Evolutionary conservation across 805 yeast genomes (phyloP), one percentile per base, ranked within the genome.

Genomic region (Alloascoidea hylecoeti): DNA sequence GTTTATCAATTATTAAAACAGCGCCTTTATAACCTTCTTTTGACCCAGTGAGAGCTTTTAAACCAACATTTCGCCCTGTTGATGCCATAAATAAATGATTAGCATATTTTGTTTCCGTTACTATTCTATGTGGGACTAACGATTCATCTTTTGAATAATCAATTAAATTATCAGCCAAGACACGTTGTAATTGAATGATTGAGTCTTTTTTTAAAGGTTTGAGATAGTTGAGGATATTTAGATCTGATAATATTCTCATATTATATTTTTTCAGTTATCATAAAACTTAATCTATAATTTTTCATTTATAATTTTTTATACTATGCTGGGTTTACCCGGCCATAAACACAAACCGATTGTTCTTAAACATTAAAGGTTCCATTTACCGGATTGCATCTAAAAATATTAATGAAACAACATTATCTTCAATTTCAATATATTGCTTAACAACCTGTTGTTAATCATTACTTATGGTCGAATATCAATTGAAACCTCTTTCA

Each of bases 61-160:
- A 58, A 5, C 84, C 84, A 12, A 69, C 75, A 18, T 54, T 47
- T 3, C 66, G 62, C 13, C 73, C 72, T 3, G 70, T 61, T n/a
- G 78, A 69, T 3, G 81, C 79, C 84, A 77, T 77, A 52, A 72
- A 74, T 18, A 77, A 47, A 50, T 76, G 81, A 1, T 68, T 60
- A 2, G 70, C 51, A 17, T 58, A 53, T 35, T 63, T 50, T 45
- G 69, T 52, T 18, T 49, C 46, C 34, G 63, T 50, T 4, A 70
- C 75, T 3, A 66, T 70, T 46, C 83, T 55, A 32, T 66, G 72
- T 2, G 83, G 83, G 15, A 72, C 66, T 15, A 66, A 50, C 1
- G 61, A 46, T 3, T 69, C 70, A 44, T 69, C 64, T 2, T 51
- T 19, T 12, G 30, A 9, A n/a, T 23, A 23, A n/a, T 9, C 30